phyloP scores from a whole-genome alignment of 306 rosid genomes.

The Malus fusca region DNA sequence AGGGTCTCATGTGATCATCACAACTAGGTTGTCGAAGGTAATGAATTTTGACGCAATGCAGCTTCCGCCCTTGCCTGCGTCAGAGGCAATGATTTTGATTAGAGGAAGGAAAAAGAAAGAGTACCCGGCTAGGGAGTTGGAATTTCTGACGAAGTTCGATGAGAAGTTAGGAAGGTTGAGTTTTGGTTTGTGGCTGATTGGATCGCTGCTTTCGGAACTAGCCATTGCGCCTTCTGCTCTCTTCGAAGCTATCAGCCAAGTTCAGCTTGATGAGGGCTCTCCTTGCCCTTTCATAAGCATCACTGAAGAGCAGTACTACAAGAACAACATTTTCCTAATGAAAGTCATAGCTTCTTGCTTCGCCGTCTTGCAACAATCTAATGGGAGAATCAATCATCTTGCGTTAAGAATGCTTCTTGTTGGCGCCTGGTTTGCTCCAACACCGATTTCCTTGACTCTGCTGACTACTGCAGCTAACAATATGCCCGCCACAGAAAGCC shows the following conservation, averaged over 20 bases:
- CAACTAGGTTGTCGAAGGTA: slow-evolving; percentile 54
- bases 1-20: slow-evolving; percentile 73
- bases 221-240: slow-evolving; percentile 52
- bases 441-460: slow-evolving; percentile 51
- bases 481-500: slow-evolving; percentile 32
- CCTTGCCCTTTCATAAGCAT: slow-evolving; percentile 41
- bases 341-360: slow-evolving; percentile 55
- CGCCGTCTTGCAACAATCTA: slow-evolving; percentile 40
- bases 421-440: slow-evolving; percentile 67
- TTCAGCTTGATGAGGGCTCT: slow-evolving; percentile 39
- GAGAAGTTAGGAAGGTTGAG: slow-evolving; percentile 69
- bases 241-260: slow-evolving; percentile 55
- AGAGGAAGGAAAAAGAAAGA: slow-evolving; percentile 68
- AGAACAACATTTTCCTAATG: slow-evolving; percentile 66
- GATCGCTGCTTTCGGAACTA: slow-evolving; percentile 67
- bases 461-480: slow-evolving; percentile 51
- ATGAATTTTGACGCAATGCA: slow-evolving; percentile 58
- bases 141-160: slow-evolving; percentile 42
- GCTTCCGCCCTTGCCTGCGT: slow-evolving; percentile 47
- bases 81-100: slow-evolving; percentile 67
- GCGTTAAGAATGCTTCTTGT: slow-evolving; percentile 73
- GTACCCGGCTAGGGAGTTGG: slow-evolving; percentile 50
- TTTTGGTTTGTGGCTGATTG: slow-evolving; percentile 64
- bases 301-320: slow-evolving; percentile 61
- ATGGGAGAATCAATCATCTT: slow-evolving; percentile 33